Evolutionary conservation across 495 filamentous ascomycete species (phyloP).

Genomic region (Umbilicaria muhlenbergii): DNA sequence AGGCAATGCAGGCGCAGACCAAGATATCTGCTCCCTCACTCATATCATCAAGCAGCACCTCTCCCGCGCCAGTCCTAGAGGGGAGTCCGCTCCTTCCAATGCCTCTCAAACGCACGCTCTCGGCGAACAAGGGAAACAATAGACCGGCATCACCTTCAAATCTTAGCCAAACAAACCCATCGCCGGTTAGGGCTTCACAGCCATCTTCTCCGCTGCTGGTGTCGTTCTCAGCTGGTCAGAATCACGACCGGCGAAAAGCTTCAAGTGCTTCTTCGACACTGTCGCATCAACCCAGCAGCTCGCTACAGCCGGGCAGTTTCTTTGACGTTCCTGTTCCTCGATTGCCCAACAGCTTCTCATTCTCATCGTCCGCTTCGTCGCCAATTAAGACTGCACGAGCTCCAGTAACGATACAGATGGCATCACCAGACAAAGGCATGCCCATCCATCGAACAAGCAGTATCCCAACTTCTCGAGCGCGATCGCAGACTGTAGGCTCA

Average conservation of each 20-base stretch:
- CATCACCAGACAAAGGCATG: conserved; percentile 35
- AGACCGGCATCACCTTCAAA: conserved; percentile 76
- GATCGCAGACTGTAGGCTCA: conserved; percentile 88
- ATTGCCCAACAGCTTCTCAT: too few relatives aligned
- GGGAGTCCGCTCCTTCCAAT: conserved; percentile 70
- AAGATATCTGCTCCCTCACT: conserved; percentile 24
- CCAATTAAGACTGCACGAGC: conserved; percentile 59
- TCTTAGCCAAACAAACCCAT: conserved; percentile 62
- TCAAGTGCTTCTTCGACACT: conserved; percentile 77
- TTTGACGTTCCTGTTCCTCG: conserved; percentile 37
- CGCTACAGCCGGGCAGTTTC: conserved; percentile 58
- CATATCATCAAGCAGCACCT: conserved; percentile 27
- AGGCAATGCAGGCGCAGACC: conserved; percentile 56
- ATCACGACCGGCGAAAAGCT: conserved; percentile 56
- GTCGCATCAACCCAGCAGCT: conserved; percentile 59
- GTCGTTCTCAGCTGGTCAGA: conserved; percentile 74
- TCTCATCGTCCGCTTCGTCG: conserved; percentile 48
- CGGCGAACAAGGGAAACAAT: conserved; percentile 56
- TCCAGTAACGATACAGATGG: conserved; percentile 24
- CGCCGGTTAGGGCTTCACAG: conserved; percentile 75
- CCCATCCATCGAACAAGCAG: conserved; percentile 28
- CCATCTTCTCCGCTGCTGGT: conserved; percentile 89
- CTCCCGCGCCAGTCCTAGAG: conserved; percentile 53
- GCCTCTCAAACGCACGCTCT: conserved; percentile 70
- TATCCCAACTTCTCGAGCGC: conserved; percentile 43